Conservation (phyloP, 345 rosid genomes). For the Microthlaspi erraticum region DNA sequence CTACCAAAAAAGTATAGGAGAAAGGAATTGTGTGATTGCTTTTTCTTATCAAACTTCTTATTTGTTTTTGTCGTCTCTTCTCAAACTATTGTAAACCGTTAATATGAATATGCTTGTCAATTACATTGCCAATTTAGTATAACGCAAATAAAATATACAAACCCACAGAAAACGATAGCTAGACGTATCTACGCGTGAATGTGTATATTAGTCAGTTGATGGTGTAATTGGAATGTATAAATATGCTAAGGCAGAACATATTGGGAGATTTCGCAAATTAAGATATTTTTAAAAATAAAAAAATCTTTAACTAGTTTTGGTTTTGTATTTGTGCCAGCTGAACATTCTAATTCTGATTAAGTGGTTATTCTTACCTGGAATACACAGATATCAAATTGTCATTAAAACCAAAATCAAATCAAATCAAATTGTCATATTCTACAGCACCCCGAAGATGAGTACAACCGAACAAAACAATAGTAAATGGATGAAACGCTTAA, state of each 20-base stretch:
- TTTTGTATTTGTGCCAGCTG: not conserved
- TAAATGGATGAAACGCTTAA: not conserved
- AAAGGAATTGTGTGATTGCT: not conserved
- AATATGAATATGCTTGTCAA: slow-evolving; percentile 5
- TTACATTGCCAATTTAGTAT: not conserved
- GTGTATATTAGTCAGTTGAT: not conserved
- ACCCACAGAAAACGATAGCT: not conserved
- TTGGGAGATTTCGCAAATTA: not conserved
- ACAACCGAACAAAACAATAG: slow-evolving; percentile 1
- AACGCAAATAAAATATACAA: not conserved
- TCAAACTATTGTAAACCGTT: not conserved
- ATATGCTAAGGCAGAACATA: not conserved
- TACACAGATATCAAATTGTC: not conserved
- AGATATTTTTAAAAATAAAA: not conserved
- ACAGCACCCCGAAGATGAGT: not conserved
- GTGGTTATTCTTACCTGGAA: not conserved
- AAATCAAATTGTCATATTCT: not conserved
- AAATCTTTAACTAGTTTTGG: not conserved
- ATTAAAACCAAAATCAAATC: no score
- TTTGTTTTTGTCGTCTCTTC: slow-evolving; percentile 19
- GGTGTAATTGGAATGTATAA: slow-evolving; percentile 1
- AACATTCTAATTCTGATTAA: slow-evolving; percentile 3
- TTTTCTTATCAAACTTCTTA: slow-evolving; percentile 17
- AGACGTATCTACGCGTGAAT: slow-evolving; percentile 10
- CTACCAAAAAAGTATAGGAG: not conserved